Percentiles rank a stretch among this genome's conserved stretches.
Conservation (phyloP, 108 stramenopile species). For the Aurantiochytrium sp. region DNA sequence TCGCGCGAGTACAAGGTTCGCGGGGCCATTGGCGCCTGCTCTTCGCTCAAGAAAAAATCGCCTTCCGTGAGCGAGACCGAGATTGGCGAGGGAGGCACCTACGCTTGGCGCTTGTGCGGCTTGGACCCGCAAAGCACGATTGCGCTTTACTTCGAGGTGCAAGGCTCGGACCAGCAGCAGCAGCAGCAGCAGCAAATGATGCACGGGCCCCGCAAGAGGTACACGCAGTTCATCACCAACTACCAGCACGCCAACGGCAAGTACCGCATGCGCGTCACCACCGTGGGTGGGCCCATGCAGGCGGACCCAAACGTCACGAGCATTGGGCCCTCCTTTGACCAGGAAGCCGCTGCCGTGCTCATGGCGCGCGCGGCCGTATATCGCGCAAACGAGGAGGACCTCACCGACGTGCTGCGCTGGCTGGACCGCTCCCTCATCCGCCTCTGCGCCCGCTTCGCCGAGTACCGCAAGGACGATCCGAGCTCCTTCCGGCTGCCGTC, state of each 20-base stretch:
- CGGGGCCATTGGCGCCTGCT: slow-evolving; percentile 65
- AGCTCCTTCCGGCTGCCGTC: slow-evolving; percentile 77
- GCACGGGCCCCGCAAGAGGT: slow-evolving; percentile 69
- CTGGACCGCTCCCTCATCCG: slow-evolving; percentile 94
- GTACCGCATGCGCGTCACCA: slow-evolving; percentile 86
- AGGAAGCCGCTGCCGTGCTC: slow-evolving; percentile 96
- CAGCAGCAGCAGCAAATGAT: slow-evolving; percentile 25
- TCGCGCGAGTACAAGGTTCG: slow-evolving; percentile 87
- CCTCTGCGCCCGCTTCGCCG: slow-evolving; percentile 93
- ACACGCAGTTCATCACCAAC: slow-evolving; percentile 91
- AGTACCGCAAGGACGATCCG: slow-evolving; percentile 88
- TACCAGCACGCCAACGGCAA: slow-evolving; percentile 89
- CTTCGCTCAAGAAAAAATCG: slow-evolving; percentile 76
- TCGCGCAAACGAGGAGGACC: slow-evolving; percentile 85
- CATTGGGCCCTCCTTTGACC: slow-evolving; percentile 86
- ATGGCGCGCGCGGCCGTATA: slow-evolving; percentile 90
- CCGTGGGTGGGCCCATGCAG: slow-evolving; percentile 88
- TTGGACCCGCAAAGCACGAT: slow-evolving; percentile 89
- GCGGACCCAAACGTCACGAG: slow-evolving; percentile 64
- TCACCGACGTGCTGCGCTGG: slow-evolving; percentile 96
- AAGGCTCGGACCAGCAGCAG: slow-evolving; percentile 29
- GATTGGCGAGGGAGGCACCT: slow-evolving; percentile 94
- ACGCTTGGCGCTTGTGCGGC: slow-evolving; percentile 93
- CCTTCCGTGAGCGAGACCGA: slow-evolving; percentile 87
- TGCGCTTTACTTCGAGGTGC: slow-evolving; percentile 92